A percentile compares a stretch with the other conserved stretches of the same genome.
These are phyloP conservation scores for Pseudonitzschia delicatissima DNA, from an alignment of 108 stramenopile species.

Conservation along the genomic window DNA sequence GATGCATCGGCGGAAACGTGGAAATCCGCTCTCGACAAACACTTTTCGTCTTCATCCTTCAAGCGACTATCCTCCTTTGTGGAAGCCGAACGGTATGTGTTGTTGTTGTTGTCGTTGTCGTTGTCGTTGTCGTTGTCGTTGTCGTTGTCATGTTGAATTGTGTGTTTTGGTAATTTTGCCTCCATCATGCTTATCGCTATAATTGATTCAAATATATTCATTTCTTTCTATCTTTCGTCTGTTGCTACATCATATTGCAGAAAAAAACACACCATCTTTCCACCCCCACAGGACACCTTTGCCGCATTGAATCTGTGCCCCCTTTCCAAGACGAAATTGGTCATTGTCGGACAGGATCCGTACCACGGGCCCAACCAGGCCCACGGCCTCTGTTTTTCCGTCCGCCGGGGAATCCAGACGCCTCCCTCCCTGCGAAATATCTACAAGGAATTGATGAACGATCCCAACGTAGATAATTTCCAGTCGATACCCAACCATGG, in stretches of 20 bases:
- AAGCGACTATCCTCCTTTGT: constrained; percentile 49
- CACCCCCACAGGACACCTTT: constrained; percentile 81
- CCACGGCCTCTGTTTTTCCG: constrained; percentile 89
- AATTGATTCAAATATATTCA: too few species aligned
- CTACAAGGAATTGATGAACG: constrained; percentile 73
- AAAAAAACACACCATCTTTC: constrained; percentile 61
- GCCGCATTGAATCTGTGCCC: constrained; percentile 89
- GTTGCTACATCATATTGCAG: background rate
- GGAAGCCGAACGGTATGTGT: constrained; percentile 43
- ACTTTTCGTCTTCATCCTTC: constrained; percentile 39
- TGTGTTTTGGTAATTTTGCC: background rate
- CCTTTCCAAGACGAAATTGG: constrained; percentile 73
- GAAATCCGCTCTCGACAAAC: constrained; percentile 33
- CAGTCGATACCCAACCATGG: constrained; percentile 65
- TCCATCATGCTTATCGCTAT: background rate
- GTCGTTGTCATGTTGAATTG: background rate
- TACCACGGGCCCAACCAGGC: constrained; percentile 94
- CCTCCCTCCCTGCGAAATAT: constrained; percentile 96
- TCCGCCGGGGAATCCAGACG: constrained; percentile 62
- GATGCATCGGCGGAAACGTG: constrained; percentile 15
- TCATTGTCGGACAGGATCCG: constrained; percentile 99
- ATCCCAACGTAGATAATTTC: constrained; percentile 24
- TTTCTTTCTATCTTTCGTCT: too few species aligned
- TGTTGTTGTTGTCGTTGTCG: background rate
- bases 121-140: background rate